phyloP scores from a whole-genome alignment of 768 basidiomycete genomes.

The Tulasnella sp. region DNA sequence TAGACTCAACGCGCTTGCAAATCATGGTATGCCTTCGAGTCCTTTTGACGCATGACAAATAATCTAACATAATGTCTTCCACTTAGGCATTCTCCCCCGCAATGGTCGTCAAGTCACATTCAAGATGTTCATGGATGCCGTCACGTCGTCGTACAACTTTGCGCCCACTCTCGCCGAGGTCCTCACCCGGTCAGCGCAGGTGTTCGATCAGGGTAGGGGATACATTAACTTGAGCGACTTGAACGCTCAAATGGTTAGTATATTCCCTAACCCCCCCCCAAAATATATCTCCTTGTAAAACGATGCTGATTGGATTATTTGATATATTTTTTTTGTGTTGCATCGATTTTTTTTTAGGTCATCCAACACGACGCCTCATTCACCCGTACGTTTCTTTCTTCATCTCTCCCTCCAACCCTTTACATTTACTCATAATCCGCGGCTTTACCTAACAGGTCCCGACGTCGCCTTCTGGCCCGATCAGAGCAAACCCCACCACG shows the following conservation, averaged over 20 bases:
- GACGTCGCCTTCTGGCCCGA: constrained; percentile 39
- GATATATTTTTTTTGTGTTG: too few relatives aligned
- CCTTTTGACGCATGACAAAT: constrained; percentile 8
- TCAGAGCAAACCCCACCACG: constrained; percentile 43
- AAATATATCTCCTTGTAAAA: too few relatives aligned
- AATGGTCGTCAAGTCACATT: constrained; percentile 67
- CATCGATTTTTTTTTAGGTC: constrained; percentile 14
- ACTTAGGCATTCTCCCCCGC: constrained; percentile 38
- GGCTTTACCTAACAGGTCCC: too few relatives aligned
- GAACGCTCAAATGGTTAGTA: background rate
- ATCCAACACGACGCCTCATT: constrained; percentile 21
- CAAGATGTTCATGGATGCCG: constrained; percentile 28
- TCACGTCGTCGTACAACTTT: constrained; percentile 18
- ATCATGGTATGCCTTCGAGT: constrained; percentile 47
- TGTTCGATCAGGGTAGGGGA: constrained; percentile 10
- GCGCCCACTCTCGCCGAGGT: constrained; percentile 15
- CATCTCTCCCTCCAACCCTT: background rate
- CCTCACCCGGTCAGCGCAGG: background rate
- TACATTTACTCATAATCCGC: too few relatives aligned
- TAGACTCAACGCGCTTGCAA: constrained; percentile 62
- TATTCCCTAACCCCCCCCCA: background rate
- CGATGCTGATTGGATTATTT: too few relatives aligned
- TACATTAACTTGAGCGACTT: background rate
- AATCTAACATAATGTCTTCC: background rate
- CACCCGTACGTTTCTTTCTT: constrained; percentile 14